These are phyloP conservation scores for Phytophthora fragariaefolia DNA, from an alignment of 352 stramenopile genomes.

Conservation along the genomic window DNA sequence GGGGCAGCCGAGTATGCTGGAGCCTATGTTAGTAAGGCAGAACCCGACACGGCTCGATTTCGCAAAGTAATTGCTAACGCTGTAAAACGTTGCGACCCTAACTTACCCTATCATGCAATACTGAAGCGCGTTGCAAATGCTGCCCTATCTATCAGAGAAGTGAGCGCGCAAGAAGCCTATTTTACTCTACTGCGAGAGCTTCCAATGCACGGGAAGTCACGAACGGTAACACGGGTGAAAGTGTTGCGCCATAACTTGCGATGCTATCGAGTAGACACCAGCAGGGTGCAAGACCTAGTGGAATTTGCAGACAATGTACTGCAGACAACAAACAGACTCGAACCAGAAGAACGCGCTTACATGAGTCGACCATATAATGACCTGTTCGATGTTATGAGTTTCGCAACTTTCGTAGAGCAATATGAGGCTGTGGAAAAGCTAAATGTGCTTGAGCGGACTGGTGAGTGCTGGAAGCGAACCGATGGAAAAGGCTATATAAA, in stretches of 20 bases:
- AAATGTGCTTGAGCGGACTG: background rate
- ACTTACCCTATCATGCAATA: conserved; percentile 5
- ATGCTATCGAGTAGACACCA: conserved; percentile 4
- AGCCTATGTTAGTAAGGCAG: conserved; percentile 39
- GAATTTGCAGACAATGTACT: background rate
- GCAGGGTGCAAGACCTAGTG: background rate
- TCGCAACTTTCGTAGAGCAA: conserved; percentile 1
- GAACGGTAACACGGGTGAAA: conserved; percentile 2
- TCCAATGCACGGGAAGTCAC: conserved; percentile 6
- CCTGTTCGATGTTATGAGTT: background rate
- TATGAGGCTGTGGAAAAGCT: background rate
- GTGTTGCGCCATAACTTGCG: background rate
- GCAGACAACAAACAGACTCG: too few species aligned
- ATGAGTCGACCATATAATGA: background rate
- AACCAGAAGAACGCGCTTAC: background rate
- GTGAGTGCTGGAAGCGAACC: background rate
- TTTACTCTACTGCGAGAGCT: conserved; percentile 8
- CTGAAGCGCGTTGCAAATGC: conserved; percentile 7
- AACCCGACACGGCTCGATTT: conserved; percentile 8
- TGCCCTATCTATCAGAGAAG: background rate
- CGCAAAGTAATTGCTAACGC: conserved; percentile 12
- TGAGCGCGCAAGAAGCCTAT: conserved; percentile 1
- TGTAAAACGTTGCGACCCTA: conserved; percentile 14
- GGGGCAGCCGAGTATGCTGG: conserved; percentile 32
- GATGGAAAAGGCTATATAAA: conserved; percentile 6